Conservation (phyloP, 1,284 basidiomycete species). For the Moesziomyces sp. region DNA sequence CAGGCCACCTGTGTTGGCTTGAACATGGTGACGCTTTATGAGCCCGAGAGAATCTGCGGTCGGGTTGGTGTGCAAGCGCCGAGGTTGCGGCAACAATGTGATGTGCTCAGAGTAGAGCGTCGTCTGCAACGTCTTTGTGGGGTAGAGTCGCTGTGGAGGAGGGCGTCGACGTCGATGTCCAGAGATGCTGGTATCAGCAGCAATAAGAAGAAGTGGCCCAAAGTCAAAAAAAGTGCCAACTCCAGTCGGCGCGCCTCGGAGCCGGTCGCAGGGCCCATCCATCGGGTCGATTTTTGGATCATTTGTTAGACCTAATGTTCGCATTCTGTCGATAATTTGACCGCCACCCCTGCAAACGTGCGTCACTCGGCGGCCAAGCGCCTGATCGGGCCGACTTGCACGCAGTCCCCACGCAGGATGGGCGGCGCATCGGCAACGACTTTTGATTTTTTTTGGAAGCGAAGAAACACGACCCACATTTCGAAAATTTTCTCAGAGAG, state of each 20-base stretch:
- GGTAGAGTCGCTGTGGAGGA: no score
- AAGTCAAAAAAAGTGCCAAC: slow-evolving; percentile 18
- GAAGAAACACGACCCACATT: slow-evolving; percentile 11
- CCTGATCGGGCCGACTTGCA: no score
- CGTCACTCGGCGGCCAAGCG: slow-evolving; percentile 1
- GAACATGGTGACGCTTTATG: slow-evolving; percentile 37
- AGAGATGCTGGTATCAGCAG: not conserved
- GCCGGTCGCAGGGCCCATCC: slow-evolving; percentile 3
- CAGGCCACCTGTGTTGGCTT: slow-evolving; percentile 51
- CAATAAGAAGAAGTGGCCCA: slow-evolving; percentile 3
- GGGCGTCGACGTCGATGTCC: not conserved
- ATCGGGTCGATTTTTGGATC: not conserved
- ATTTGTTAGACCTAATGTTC: slow-evolving; percentile 9
- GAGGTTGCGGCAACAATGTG: no score
- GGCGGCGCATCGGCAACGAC: no score
- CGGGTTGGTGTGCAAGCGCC: no score
- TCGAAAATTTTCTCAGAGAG: not conserved
- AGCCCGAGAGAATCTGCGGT: no score
- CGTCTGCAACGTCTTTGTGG: not conserved
- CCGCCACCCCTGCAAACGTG: slow-evolving; percentile 5
- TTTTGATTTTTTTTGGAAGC: slow-evolving; percentile 2
- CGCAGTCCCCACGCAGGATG: no score
- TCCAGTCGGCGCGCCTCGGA: slow-evolving; percentile 18
- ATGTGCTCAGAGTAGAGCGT: no score
- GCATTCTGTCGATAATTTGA: no score